Percentiles rank a stretch among this genome's conserved stretches.
These are phyloP conservation scores for Solanum neorickii DNA, from an alignment of 257 asterid species.

Conservation along the genomic window DNA sequence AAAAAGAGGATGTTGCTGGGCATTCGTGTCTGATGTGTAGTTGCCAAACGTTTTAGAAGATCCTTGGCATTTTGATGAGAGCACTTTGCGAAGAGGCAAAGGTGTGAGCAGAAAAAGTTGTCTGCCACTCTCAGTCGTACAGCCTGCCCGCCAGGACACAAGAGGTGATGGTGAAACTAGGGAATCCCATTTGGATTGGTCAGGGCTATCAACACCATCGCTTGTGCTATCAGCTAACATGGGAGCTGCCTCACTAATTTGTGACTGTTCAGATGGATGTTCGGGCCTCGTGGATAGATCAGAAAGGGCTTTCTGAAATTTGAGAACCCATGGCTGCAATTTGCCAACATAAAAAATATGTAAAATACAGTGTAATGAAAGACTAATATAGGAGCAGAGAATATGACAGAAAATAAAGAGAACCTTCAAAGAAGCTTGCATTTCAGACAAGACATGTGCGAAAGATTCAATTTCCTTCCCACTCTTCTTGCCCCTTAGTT, in stretches of 20 bases:
- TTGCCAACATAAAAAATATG: neutral
- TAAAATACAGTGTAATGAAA: neutral
- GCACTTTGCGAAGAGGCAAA: conserved; percentile 39
- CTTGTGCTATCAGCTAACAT: conserved; percentile 7
- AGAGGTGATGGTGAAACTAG: conserved; percentile 89
- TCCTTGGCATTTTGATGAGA: conserved; percentile 20
- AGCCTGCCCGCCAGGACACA: conserved; percentile 81
- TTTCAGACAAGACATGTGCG: conserved; percentile 54
- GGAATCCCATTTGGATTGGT: conserved; percentile 47
- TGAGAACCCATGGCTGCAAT: conserved; percentile 82
- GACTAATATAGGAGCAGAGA: neutral
- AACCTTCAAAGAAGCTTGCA: conserved; percentile 76
- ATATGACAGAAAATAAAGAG: neutral
- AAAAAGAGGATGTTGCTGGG: conserved; percentile 8
- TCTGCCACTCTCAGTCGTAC: conserved; percentile 50
- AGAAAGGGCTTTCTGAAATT: conserved; percentile 44
- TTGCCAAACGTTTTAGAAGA: conserved; percentile 14
- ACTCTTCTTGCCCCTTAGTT: conserved; percentile 34
- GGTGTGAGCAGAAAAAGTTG: conserved; percentile 92
- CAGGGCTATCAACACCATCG: conserved; percentile 42
- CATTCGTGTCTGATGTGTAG: conserved; percentile 7
- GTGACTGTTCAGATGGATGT: conserved; percentile 18
- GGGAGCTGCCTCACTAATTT: conserved; percentile 8
- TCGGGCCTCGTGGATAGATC: conserved; percentile 15
- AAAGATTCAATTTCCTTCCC: conserved; percentile 56